Evolutionary conservation across 768 basidiomycete species (phyloP), one percentile per base, ranked within the genome.

Genomic region (Serendipita sp.): DNA sequence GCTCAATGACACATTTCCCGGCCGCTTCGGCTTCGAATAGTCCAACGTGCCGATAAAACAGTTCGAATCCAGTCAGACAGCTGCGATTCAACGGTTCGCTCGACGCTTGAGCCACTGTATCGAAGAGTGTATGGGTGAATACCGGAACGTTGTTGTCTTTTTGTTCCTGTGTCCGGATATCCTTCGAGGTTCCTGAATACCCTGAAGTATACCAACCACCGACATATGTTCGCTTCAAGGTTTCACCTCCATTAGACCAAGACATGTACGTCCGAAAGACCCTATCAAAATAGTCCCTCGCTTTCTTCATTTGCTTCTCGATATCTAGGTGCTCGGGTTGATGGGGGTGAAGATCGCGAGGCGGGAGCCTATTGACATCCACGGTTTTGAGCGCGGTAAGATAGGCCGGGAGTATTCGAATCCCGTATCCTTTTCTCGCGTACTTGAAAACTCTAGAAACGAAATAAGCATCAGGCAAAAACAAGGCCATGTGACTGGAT

Each of bases 361-460:
- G 44, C 11, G n/a, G 27, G 33, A 46, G 29, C 63, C 1, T 34
- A 23, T 29, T 55, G 3, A n/a, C 31, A 36, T 43, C 50, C 16
- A 31, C 33, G 15, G 27, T 36, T 37, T 43, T 34, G 34, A 67
- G 62, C 33, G 58, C 66, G 16, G 31, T 44, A 18, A 67, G 16
- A 37, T 67, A 67, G 18, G 55, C 48, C 0, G 66, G 64, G 1
- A 67, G 66, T 27, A 67, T 62, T 31, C 66, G 66, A 0, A 67
- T 62, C n/a, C 66, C 66, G 62, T 63, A 67, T 15, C 66, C 66
- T 40, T 66, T 67, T 46, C 65, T 44, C 0, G 66, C 66, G 44
- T 67, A 67, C 46, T 67, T 67, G 63, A 67, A 67, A 1, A 67
- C 66, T 5, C 66, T 67, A 52, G 15, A 8, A 29, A 44, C 18